Evolutionary conservation across 352 stramenopile genomes (phyloP), one percentile per base, ranked within the genome.

Genomic region (Phytophthora quininea): DNA sequence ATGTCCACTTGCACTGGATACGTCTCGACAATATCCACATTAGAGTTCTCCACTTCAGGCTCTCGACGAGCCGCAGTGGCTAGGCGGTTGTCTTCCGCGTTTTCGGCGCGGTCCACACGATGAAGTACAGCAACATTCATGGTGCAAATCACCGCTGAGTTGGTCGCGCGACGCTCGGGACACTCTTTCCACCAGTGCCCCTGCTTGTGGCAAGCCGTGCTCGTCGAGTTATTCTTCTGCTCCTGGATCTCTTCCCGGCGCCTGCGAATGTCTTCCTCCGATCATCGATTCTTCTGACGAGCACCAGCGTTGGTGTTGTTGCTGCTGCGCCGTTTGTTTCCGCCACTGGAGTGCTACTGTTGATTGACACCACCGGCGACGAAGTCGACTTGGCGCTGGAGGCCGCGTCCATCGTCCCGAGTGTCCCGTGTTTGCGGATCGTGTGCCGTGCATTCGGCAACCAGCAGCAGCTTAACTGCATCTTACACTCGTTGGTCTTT

Each of bases 151-250:
- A 37, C 52, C 10, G 24, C 46, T 30, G 1, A 30, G 12, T 35
- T n/a, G 19, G 35, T 57, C 2, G 35, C n/a, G 33, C 47, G 43
- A 14, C n/a, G 31, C 14, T 29, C 50, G 8, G 50, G 31, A 56
- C 51, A 48, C 51, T 57, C 51, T 30, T 57, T 48, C 33, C 35
- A 57, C 50, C 50, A 56, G 46, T 56, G 50, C 11, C 11, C 51
- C 46, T 30, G 33, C 14, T 57, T 7, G 47, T 57, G 35, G n/a
- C 51, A 57, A 35, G 51, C 50, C 7, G 46, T 57, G 19, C 51
- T 48, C 15, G 46, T 35, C 10, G 12, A 35, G 10, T 47, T 57
- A n/a, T 10, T 32, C 14, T 57, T 57, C 19, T 48, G 32, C 1
- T 57, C 35, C 31, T 3, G 8, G 24, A 57, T 57, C 3, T 57